These are phyloP conservation scores for Rhizophagus clarus DNA, from an alignment of 192 early-diverging fungal species.

Conservation along the genomic window DNA sequence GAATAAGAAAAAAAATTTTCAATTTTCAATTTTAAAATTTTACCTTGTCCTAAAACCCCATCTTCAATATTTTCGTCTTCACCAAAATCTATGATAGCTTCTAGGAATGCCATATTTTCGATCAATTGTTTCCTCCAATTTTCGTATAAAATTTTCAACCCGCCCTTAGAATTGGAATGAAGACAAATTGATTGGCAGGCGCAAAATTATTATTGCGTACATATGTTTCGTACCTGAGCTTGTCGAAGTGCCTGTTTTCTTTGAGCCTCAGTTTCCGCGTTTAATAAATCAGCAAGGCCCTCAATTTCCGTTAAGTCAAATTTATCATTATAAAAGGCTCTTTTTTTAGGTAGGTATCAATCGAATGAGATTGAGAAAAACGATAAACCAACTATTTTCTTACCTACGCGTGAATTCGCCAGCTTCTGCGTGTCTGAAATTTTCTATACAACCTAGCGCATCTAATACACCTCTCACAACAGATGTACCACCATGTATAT, in stretches of 20 bases:
- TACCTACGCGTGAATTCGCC: constrained; percentile 78
- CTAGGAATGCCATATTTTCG: constrained; percentile 58
- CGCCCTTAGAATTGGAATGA: constrained; percentile 44
- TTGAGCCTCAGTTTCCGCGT: constrained; percentile 81
- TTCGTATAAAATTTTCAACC: constrained; percentile 62
- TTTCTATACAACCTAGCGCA: constrained; percentile 49
- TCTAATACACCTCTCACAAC: constrained; percentile 60
- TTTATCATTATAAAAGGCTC: constrained; percentile 74
- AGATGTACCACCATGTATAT: constrained; percentile 74
- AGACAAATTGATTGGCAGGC: not conserved
- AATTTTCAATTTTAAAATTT: not conserved
- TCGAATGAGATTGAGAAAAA: not conserved
- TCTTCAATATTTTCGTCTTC: constrained; percentile 83
- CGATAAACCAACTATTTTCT: not conserved
- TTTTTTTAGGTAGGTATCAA: constrained; percentile 15
- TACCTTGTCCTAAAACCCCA: constrained; percentile 59
- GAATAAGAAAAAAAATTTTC: not conserved
- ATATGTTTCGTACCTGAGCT: constrained; percentile 49
- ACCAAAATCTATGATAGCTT: constrained; percentile 78
- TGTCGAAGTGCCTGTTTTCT: constrained; percentile 66
- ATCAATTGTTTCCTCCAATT: constrained; percentile 64
- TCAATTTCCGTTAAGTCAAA: constrained; percentile 73
- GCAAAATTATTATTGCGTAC: not conserved
- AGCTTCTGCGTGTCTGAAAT: constrained; percentile 66
- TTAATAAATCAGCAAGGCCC: constrained; percentile 73